phyloP scores from a whole-genome alignment of 2,329 filamentous ascomycete genomes.

The Fusarium heterosporum region DNA sequence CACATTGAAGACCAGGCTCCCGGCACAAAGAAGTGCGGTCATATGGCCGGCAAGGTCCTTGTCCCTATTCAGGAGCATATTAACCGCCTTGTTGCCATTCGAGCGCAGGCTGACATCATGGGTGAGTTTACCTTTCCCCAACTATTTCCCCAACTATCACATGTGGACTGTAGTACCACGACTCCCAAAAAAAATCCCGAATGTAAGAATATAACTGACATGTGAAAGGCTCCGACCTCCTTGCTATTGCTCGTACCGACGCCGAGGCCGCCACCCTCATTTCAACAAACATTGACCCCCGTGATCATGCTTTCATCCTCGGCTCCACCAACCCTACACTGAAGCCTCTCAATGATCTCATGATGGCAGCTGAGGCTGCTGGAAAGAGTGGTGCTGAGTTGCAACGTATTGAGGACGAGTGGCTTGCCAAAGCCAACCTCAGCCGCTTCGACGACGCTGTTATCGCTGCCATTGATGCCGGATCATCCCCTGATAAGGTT shows the following conservation, averaged over 20 bases:
- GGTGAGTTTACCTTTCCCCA: constrained; percentile 61
- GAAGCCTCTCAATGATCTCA: constrained; percentile 88
- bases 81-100: constrained; percentile 95
- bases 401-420: constrained; percentile 91
- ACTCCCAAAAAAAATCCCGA: not conserved
- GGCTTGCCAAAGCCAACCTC: constrained; percentile 81
- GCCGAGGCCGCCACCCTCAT: constrained; percentile 98
- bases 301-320: constrained; percentile 94
- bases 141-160: constrained; percentile 26
- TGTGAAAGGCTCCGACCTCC: constrained; percentile 77
- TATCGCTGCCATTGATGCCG: constrained; percentile 79
- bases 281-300: constrained; percentile 93
- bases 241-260: constrained; percentile 94
- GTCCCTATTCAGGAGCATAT: constrained; percentile 98
- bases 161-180: constrained; percentile 8
- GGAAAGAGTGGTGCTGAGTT: constrained; percentile 85
- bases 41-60: constrained; percentile 98
- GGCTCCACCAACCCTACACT: constrained; percentile 88
- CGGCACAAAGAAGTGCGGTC: constrained; percentile 98
- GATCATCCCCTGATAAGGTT: constrained; percentile 75
- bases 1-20: constrained; percentile 99
- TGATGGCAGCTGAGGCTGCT: constrained; percentile 83
- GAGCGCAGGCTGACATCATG: constrained; percentile 99
- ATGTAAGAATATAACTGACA: constrained; percentile 22
- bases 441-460: constrained; percentile 94